These are phyloP conservation scores for Basidiobolus heterosporus DNA, from an alignment of 371 early-diverging fungal genomes.

Conservation along the genomic window DNA sequence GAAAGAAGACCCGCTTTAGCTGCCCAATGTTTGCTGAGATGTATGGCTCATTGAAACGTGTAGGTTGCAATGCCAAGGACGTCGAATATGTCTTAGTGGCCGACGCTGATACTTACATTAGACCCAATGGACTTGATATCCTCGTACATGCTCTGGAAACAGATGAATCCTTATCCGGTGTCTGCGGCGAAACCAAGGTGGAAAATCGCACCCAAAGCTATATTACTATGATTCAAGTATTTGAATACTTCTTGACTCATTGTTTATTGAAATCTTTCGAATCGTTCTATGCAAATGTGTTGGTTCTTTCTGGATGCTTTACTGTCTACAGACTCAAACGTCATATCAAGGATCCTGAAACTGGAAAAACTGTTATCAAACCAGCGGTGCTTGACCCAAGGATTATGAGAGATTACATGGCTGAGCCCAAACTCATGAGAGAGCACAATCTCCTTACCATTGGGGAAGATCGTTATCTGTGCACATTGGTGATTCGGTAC, in stretches of 20 bases:
- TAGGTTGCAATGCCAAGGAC: slow-evolving; percentile 71
- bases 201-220: slow-evolving; percentile 75
- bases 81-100: slow-evolving; percentile 90
- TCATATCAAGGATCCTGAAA: slow-evolving; percentile 54
- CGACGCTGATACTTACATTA: slow-evolving; percentile 87
- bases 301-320: slow-evolving; percentile 93
- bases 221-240: slow-evolving; percentile 97
- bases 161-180: slow-evolving; percentile 77
- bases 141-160: slow-evolving; percentile 76
- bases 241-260: slow-evolving; percentile 97
- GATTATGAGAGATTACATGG: slow-evolving; percentile 68
- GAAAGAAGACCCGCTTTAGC: too few relatives aligned
- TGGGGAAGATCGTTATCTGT: slow-evolving; percentile 84
- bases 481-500: slow-evolving; percentile 95
- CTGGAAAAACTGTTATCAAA: slow-evolving; percentile 70
- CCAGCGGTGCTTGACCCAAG: slow-evolving; percentile 80
- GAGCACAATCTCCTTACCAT: slow-evolving; percentile 75
- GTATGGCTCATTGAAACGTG: slow-evolving; percentile 80
- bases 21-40: slow-evolving; percentile 77
- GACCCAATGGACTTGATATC: slow-evolving; percentile 65
- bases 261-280: slow-evolving; percentile 97
- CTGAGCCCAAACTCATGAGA: slow-evolving; percentile 72
- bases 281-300: slow-evolving; percentile 92
- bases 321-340: slow-evolving; percentile 85
- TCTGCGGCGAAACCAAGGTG: slow-evolving; percentile 86